A percentile compares a stretch with the other conserved stretches of the same genome.
Conservation (phyloP, 2,329 filamentous ascomycete genomes). For the Escovopsis sp. region DNA sequence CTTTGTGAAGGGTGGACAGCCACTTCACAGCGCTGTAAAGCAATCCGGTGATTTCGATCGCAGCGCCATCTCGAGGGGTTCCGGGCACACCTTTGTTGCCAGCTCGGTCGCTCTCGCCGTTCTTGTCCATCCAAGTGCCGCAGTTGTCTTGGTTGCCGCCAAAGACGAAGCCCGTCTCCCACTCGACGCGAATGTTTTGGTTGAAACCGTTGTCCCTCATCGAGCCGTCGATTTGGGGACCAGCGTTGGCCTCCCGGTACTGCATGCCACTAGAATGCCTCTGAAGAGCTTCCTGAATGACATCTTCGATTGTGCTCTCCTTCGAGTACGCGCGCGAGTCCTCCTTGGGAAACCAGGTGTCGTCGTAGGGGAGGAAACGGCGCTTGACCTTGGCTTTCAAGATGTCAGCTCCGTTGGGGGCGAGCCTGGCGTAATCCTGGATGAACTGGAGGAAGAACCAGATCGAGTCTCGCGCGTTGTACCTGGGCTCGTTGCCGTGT, state of each 20-base stretch:
- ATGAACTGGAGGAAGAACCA: slow-evolving; percentile 98
- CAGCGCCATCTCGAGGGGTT: slow-evolving; percentile 91
- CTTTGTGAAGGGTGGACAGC: slow-evolving; percentile 52
- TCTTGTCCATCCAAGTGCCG: slow-evolving; percentile 99
- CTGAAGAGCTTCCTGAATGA: slow-evolving; percentile 88
- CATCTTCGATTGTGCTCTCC: slow-evolving; percentile 69
- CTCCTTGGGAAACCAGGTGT: slow-evolving; percentile 77
- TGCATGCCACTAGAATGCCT: slow-evolving; percentile 81
- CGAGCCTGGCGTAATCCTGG: slow-evolving; percentile 78
- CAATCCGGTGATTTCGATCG: slow-evolving; percentile 87
- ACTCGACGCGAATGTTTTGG: slow-evolving; percentile 81
- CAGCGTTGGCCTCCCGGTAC: slow-evolving; percentile 90
- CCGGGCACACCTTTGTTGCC: slow-evolving; percentile 87
- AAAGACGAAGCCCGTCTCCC: slow-evolving; percentile 78
- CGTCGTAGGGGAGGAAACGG: slow-evolving; percentile 87
- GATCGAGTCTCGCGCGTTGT: slow-evolving; percentile 90
- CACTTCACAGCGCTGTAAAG: slow-evolving; percentile 80
- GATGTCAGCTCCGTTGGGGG: slow-evolving; percentile 59
- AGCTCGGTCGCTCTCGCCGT: slow-evolving; percentile 92
- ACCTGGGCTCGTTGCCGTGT: slow-evolving; percentile 71
- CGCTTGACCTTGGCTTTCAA: slow-evolving; percentile 65
- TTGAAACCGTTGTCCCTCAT: slow-evolving; percentile 91
- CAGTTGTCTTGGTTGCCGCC: slow-evolving; percentile 92
- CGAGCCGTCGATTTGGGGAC: slow-evolving; percentile 73
- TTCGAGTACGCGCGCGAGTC: slow-evolving; percentile 77